Percentiles rank a stretch among this genome's conserved stretches.
These are phyloP conservation scores for Erysiphe pulchra DNA, from an alignment of 2,329 filamentous ascomycete species.

Conservation along the genomic window DNA sequence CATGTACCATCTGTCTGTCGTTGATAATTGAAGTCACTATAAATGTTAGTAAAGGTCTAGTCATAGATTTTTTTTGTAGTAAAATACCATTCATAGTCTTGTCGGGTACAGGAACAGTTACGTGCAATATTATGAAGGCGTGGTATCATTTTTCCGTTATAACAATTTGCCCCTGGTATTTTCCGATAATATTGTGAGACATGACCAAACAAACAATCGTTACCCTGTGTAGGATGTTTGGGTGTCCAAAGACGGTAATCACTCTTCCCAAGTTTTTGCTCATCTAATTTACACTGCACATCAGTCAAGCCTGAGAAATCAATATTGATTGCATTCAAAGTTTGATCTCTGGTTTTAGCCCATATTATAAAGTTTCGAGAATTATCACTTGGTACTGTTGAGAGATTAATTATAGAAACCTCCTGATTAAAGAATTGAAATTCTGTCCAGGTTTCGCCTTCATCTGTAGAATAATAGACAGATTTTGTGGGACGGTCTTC, in stretches of 20 bases:
- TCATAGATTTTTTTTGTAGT: not conserved
- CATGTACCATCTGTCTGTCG: slow-evolving; percentile 55
- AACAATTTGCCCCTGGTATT: slow-evolving; percentile 53
- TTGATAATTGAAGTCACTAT: slow-evolving; percentile 81
- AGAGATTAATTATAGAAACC: slow-evolving; percentile 53
- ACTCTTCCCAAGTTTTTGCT: slow-evolving; percentile 28
- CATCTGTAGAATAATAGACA: slow-evolving; percentile 55
- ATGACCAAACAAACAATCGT: slow-evolving; percentile 83
- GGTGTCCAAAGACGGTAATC: slow-evolving; percentile 82
- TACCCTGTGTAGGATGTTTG: slow-evolving; percentile 49
- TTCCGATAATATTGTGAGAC: slow-evolving; percentile 77
- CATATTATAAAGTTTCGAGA: slow-evolving; percentile 83
- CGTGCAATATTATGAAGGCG: slow-evolving; percentile 41
- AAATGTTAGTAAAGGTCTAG: slow-evolving; percentile 3
- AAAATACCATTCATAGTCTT: slow-evolving; percentile 69
- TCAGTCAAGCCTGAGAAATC: slow-evolving; percentile 70
- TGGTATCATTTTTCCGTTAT: slow-evolving; percentile 48
- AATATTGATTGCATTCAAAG: slow-evolving; percentile 51
- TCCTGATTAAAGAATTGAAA: slow-evolving; percentile 48
- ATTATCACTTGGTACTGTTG: slow-evolving; percentile 67
- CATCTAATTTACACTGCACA: slow-evolving; percentile 41
- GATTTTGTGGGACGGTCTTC: slow-evolving; percentile 39
- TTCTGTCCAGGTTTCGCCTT: slow-evolving; percentile 55
- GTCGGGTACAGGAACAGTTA: slow-evolving; percentile 62
- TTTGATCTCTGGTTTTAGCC: slow-evolving; percentile 33